Evolutionary conservation across 192 early-diverging fungal genomes (phyloP), one percentile per base, ranked within the genome.

Genomic region (Gaertneriomyces sp.): DNA sequence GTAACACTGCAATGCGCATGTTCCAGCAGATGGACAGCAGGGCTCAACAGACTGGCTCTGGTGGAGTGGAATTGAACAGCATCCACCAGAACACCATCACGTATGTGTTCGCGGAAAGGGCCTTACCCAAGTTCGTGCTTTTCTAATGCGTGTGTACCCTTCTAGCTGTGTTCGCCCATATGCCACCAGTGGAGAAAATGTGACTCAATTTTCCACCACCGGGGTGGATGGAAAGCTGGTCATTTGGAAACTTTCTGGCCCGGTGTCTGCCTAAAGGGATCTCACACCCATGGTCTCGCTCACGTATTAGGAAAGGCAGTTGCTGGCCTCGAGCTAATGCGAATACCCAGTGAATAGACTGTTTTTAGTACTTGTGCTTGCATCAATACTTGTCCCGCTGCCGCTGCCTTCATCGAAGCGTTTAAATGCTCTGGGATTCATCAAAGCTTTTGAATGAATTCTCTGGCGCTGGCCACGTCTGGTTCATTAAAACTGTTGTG

Each of bases 61-160:
- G 71, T 42, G 89, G 93, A 64, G 86, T 87, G n/a, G 88, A 85
- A 63, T 64, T 92, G 14, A 84, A 83, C 60, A 86, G 88, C n/a
- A 80, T 84, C 7, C 96, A 99, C 77, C 96, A 99, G 79, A 99
- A 99, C 76, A 95, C 96, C 16, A 97, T 98, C 71, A 94, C 88
- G 74, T 90, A 80, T 69, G 72, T 73, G 20, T 47, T 0, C 25
- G 63, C 14, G 25, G 45, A 40, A 4, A 44, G 42, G 47, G 45
- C 25, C 41, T 68, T 64, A 25, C 33, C 14, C 49, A 33, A 53
- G 46, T 59, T 46, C 42, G n/a, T 12, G 39, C 69, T 53, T 42
- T 25, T 57, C 39, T 20, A 16, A 16, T 33, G 25, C 25, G 0
- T 33, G 47, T 12, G 11, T n/a, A 49, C 47, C 2, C 43, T 60